Evolutionary conservation across 2,329 filamentous ascomycete species (phyloP), one percentile per base, ranked within the genome.

Genomic region (Emmonsiellopsis sp.): DNA sequence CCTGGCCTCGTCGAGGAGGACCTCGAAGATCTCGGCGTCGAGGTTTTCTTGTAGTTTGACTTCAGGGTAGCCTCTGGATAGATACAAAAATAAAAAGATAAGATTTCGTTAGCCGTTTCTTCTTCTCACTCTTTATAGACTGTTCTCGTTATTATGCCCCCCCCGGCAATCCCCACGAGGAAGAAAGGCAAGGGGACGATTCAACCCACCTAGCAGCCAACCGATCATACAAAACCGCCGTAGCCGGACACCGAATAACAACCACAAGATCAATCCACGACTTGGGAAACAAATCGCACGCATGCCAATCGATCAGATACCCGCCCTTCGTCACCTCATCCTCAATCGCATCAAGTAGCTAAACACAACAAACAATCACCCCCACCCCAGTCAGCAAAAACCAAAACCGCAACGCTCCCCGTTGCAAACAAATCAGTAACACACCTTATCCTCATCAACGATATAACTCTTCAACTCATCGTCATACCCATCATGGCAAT

Each of bases 21-120:
- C 88, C 65, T 95, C 87, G 85, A 98, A 97, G 66, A 98, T 97
- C 74, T 98, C 93, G 33, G 88, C 87, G 70, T 98, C 93, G 56
- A 98, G 76, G 66, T 98, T 98, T 70, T 97, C 93, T 69, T 97
- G 88, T 43, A 98, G 75, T 70, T 98, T 98, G 57, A 80, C 78
- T 65, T 93, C 88, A 57, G 82, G 78, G 69, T 96, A 96, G 57
- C 88, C 86, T 60, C 86, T 87, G 55, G 17, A 17, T 17, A 17
- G 17, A 17, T 17, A 17, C 17, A 47, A 34, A 47, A 32, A 37
- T 21, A 49, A 49, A 49, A 46, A 14, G 14, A 40, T 51, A 31
- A 57, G 21, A 42, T 53, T 44, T 27, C 40, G 31, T 46, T 52
- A 53, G 40, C 39, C 44, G 49, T 47, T 34, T 56, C 43, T 10